Evolutionary conservation across 2,329 filamentous ascomycete genomes (phyloP), one percentile per base, ranked within the genome.

Genomic region (Metarhizium guizhouense): DNA sequence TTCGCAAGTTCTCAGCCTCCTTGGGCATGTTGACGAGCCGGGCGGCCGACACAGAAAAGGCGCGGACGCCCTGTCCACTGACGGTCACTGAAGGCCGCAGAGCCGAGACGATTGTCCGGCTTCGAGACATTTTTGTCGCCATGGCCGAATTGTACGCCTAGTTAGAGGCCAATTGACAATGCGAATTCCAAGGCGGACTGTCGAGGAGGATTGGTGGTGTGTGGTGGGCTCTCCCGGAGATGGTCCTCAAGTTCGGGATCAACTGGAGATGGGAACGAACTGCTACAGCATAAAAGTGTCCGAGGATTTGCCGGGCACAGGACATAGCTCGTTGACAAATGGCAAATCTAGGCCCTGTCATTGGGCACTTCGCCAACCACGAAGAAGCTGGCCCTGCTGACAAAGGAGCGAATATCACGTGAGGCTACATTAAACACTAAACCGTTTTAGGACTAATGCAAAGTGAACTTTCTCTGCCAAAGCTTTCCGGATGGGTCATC

Each of bases 1-100:
- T 76, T 68, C 88, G 81, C 77, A 87, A 76, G 75, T 91, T 89
- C 57, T 81, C 76, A 49, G 76, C 74, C 57, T 86, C 81, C 69
- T 82, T 81, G 62, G 82, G 79, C 61, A 83, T 70, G 63, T 76
- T 76, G 68, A 86, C 81, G 66, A 72, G 64, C 70, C 71, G 68
- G 62, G 67, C 66, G 63, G 74, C 69, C 62, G 79, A 77, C 55
- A 70, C 76, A 58, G 76, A 75, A 68, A 84, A 70, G 74, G 76
- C 73, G 65, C 80, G 75, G 65, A 72, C 67, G 52, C 68, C 68
- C 62, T 72, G 69, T 32, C 72, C 70, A 60, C 64, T 72, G 61
- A 68, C 74, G 64, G 63, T 68, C 62, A 63, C 70, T 51, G 72
- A 70, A n/a, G 80, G 76, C 67, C 76, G 76, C 62, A 84, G 69